A percentile compares a stretch with the other conserved stretches of the same genome.
Conservation (phyloP, 2,329 filamentous ascomycete species). For the Penicillium fuscoglaucum region DNA sequence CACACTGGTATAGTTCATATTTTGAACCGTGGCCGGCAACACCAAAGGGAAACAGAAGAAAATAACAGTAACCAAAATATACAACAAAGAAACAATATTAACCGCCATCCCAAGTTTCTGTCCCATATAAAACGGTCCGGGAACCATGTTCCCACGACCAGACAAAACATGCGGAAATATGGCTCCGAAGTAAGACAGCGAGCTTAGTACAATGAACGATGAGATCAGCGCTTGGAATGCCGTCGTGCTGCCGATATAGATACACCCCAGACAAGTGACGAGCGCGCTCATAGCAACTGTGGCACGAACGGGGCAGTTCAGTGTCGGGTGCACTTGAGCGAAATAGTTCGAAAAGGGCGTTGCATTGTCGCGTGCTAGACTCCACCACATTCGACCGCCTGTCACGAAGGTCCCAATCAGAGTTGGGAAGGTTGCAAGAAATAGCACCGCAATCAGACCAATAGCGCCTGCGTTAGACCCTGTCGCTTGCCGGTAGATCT, state of each 20-base stretch:
- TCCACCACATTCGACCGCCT: constrained; percentile 60
- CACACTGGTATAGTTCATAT: constrained; percentile 56
- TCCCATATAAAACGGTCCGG: constrained; percentile 61
- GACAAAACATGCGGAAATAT: constrained; percentile 60
- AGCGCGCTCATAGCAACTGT: constrained; percentile 53
- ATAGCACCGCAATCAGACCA: constrained; percentile 55
- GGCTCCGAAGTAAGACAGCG: constrained; percentile 61
- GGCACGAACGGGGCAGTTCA: constrained; percentile 57
- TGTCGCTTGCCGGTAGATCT: constrained; percentile 64
- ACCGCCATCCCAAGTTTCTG: constrained; percentile 51
- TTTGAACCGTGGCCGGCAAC: constrained; percentile 47
- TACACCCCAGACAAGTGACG: constrained; percentile 59
- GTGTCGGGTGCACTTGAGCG: constrained; percentile 48
- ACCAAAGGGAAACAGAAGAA: constrained; percentile 63
- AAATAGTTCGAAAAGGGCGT: constrained; percentile 55
- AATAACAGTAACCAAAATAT: constrained; percentile 62
- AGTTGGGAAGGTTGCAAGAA: constrained; percentile 55
- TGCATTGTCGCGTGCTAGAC: constrained; percentile 59
- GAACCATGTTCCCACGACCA: constrained; percentile 47
- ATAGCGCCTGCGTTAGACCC: constrained; percentile 53
- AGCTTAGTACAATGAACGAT: constrained; percentile 57
- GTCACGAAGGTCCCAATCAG: constrained; percentile 58
- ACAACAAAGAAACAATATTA: constrained; percentile 55
- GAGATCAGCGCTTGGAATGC: constrained; percentile 69
- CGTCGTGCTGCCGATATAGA: constrained; percentile 66